Conservation (phyloP, 768 basidiomycete genomes). For the Phallus indusiatus region DNA sequence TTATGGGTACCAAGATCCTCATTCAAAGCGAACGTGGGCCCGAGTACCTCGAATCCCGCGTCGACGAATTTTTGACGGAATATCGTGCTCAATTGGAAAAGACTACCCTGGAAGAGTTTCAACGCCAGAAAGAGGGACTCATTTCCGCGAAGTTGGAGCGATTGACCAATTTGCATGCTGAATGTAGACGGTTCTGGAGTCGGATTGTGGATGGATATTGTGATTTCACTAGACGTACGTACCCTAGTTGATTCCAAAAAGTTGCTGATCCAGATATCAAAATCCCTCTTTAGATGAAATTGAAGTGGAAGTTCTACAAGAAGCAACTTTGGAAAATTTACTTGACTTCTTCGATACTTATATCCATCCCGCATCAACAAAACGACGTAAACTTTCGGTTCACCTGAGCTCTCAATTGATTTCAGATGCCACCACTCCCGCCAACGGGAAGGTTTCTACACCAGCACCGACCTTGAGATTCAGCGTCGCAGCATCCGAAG, state of each 20-base stretch:
- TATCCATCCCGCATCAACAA: conserved; percentile 59
- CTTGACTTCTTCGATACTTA: conserved; percentile 56
- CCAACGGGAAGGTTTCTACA: neutral
- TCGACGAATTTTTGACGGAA: conserved; percentile 76
- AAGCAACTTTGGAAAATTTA: conserved; percentile 68
- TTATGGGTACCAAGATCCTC: conserved; percentile 70
- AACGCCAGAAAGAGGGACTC: conserved; percentile 66
- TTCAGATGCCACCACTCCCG: neutral
- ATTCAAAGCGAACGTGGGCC: conserved; percentile 84
- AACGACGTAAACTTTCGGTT: conserved; percentile 74
- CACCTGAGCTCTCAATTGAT: conserved; percentile 62
- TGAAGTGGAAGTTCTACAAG: conserved; percentile 59
- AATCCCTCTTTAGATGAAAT: conserved; percentile 40
- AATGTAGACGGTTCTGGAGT: conserved; percentile 55
- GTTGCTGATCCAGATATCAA: neutral
- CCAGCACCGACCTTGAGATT: conserved; percentile 47
- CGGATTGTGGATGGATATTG: conserved; percentile 73
- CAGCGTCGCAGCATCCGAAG: conserved; percentile 52
- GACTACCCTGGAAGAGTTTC: conserved; percentile 67
- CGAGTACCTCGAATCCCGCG: conserved; percentile 72
- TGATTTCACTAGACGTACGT: conserved; percentile 81
- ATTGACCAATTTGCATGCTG: conserved; percentile 82
- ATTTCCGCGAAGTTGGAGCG: conserved; percentile 78
- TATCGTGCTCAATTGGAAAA: conserved; percentile 60
- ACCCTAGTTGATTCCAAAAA: conserved; percentile 9